A percentile compares a stretch with the other conserved stretches of the same genome.
phyloP scores from a whole-genome alignment of 2,329 filamentous ascomycete genomes.

The Alternaria arbusti region DNA sequence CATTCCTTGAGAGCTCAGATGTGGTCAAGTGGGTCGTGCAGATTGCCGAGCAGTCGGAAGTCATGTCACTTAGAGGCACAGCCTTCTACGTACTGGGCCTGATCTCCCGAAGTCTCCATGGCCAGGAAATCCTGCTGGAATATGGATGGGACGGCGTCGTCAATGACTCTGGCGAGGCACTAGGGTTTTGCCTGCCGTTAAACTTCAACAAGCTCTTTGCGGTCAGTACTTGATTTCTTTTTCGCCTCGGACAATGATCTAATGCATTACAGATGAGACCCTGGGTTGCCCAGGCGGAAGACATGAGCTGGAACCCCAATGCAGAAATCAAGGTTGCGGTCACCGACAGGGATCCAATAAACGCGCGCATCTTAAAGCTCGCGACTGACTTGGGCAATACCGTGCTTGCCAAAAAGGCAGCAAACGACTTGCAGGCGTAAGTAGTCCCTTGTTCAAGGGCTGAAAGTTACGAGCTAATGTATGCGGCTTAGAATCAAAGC shows the following conservation, averaged over 20 bases:
- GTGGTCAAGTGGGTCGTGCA: conserved; percentile 86
- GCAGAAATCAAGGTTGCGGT: conserved; percentile 62
- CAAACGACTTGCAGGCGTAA: conserved; percentile 74
- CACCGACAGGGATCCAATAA: conserved; percentile 66
- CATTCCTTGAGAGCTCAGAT: conserved; percentile 88
- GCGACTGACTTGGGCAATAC: conserved; percentile 91
- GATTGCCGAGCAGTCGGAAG: conserved; percentile 85
- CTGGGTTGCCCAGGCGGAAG: conserved; percentile 41
- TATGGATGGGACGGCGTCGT: conserved; percentile 93
- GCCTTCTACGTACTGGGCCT: conserved; percentile 95
- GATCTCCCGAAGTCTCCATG: conserved; percentile 89
- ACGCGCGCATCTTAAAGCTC: conserved; percentile 79
- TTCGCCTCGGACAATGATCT: conserved; percentile 11
- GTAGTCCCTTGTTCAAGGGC: conserved; percentile 23
- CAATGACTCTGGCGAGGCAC: conserved; percentile 78
- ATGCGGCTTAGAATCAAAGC: conserved; percentile 68
- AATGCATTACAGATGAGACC: conserved; percentile 45
- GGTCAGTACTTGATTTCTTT: conserved; percentile 49
- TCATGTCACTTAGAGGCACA: conserved; percentile 92
- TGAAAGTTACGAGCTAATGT: conserved; percentile 19
- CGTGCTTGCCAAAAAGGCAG: conserved; percentile 86
- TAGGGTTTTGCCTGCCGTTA: conserved; percentile 86
- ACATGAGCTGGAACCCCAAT: conserved; percentile 42
- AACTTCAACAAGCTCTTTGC: conserved; percentile 81
- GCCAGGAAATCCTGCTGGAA: conserved; percentile 87